Percentiles rank a stretch among this genome's conserved stretches.
Evolutionary conservation across 2,329 filamentous ascomycete species (phyloP).

Genomic region (Bipolaris oryzae): DNA sequence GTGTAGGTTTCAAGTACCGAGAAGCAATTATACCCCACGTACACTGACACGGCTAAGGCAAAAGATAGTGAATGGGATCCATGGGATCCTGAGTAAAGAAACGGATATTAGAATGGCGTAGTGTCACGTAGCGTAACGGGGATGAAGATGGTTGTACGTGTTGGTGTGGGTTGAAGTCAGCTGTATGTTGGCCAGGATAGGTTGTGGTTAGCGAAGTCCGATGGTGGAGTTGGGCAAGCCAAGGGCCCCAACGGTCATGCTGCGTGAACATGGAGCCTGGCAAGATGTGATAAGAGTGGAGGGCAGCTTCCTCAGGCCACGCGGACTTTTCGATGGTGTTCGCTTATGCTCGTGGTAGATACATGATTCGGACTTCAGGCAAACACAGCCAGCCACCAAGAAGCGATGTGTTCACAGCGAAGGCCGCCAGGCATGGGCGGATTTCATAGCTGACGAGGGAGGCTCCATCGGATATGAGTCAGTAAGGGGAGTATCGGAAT

Average conservation of each 20-base stretch:
- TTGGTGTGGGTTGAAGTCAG: conserved; percentile 2
- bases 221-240: not conserved
- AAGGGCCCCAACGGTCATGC: not conserved
- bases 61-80: not conserved
- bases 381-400: not conserved
- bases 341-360: not conserved
- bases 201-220: conserved; percentile 22
- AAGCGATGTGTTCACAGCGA: not conserved
- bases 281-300: not conserved
- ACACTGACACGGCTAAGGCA: conserved; percentile 1
- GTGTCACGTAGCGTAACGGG: not conserved
- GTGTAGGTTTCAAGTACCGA: conserved; percentile 2
- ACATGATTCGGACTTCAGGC: not conserved
- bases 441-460: not conserved
- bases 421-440: not conserved
- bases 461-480: not conserved
- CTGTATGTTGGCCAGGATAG: conserved; percentile 6
- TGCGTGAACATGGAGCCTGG: conserved; percentile 1
- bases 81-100: not conserved
- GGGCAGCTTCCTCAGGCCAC: not conserved
- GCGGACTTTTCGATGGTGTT: not conserved
- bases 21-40: conserved; percentile 2
- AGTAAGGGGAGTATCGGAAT: not conserved
- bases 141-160: not conserved
- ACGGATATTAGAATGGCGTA: not conserved